Evolutionary conservation across 352 stramenopile genomes (phyloP), one percentile per base, ranked within the genome.

Genomic region (Pythium phragmitis): DNA sequence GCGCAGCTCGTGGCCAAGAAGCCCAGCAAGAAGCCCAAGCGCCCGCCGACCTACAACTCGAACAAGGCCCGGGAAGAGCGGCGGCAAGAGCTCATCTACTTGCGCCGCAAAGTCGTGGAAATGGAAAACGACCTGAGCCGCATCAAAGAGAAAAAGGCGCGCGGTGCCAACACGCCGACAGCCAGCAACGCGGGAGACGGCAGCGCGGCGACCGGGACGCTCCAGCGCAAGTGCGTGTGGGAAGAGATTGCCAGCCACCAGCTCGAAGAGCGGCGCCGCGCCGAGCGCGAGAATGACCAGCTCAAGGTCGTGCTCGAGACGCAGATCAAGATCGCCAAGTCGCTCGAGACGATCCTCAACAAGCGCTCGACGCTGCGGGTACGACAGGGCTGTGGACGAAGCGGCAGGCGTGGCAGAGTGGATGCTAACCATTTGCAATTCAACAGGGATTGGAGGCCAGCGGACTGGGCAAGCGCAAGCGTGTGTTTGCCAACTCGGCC

Each of bases 221-320:
- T 59, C 36, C 49, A 43, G 28, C 50, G 39, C 13, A 57, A 45
- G 60, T 53, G 60, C 17, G 63, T 74, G 7, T 74, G 68, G 68
- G 46, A 71, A 46, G 47, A 63, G 55, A 74, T 71, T 34, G 68
- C 68, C 7, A 41, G 34, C 11, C 63, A 43, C 36, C 68, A 74
- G 49, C 36, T 58, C 16, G 52, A 65, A 17, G 68, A 74, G 37
- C 63, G 58, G 1, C 52, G 63, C 4, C 63, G 63, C 11, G 62
- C 63, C 13, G 73, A 86, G 59, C 70, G 69, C 7, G 76, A 88
- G 63, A 65, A 65, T 53, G 69, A 70, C 5, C 73, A 73, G 7
- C 65, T 88, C 8, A 87, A 84, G 55, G 59, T 74, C 0, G 73
- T 82, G 33, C 66, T 88, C 5, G 77, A 84, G 53, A 74, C 67